Evolutionary conservation across 495 filamentous ascomycete genomes (phyloP).

Genomic region (Podospora sp.): DNA sequence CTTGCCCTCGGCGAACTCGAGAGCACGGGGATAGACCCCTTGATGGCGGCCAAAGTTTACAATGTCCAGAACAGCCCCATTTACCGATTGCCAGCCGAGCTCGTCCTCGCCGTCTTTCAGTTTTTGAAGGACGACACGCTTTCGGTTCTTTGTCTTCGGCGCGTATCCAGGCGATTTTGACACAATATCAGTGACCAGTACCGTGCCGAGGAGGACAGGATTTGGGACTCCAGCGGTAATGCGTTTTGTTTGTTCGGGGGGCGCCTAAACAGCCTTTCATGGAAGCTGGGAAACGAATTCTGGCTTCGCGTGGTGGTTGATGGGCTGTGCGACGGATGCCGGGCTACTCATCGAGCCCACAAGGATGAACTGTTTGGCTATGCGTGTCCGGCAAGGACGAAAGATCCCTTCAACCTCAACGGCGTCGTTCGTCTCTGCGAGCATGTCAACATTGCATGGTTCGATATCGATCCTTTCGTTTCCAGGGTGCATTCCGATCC

Average conservation of each 20-base stretch:
- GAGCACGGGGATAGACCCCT: slow-evolving; percentile 16
- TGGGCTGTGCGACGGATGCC: slow-evolving; percentile 24
- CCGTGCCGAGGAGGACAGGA: too few species aligned
- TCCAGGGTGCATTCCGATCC: slow-evolving; percentile 4
- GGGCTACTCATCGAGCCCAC: too few species aligned
- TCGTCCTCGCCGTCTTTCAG: slow-evolving; percentile 12
- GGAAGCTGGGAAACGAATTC: slow-evolving; percentile 15
- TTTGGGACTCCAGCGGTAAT: slow-evolving; percentile 8
- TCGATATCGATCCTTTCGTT: slow-evolving; percentile 24
- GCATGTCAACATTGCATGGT: slow-evolving; percentile 29
- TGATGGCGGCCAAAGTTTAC: slow-evolving; percentile 21
- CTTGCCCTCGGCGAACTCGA: slow-evolving; percentile 13
- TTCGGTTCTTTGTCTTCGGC: slow-evolving; percentile 17
- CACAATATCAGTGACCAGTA: slow-evolving; percentile 16
- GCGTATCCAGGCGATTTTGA: slow-evolving; percentile 19
- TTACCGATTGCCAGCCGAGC: slow-evolving; percentile 21
- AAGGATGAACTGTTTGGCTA: slow-evolving; percentile 13
- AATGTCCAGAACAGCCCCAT: slow-evolving; percentile 19
- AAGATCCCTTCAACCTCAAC: slow-evolving; percentile 13
- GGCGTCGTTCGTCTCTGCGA: slow-evolving; percentile 30
- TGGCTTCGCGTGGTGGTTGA: slow-evolving; percentile 23
- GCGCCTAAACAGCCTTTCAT: slow-evolving; percentile 4
- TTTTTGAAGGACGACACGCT: slow-evolving; percentile 14
- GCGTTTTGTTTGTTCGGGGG: slow-evolving; percentile 2
- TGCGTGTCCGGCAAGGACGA: slow-evolving; percentile 13